A percentile compares a stretch with the other conserved stretches of the same genome.
Conservation (phyloP, 352 stramenopile genomes). For the Globisporangium canariense region DNA sequence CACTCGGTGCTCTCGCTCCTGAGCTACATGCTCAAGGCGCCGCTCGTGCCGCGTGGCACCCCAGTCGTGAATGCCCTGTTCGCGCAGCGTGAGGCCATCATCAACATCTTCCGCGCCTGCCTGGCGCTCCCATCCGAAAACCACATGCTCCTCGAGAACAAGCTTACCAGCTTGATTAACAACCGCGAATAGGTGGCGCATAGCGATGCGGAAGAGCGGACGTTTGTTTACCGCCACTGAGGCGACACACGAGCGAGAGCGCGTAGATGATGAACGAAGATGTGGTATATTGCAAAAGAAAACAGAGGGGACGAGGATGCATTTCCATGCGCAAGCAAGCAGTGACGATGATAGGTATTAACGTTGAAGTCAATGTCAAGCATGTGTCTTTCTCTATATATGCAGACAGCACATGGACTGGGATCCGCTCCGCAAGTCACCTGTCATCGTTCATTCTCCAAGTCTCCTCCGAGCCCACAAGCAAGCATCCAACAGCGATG, state of each 20-base stretch:
- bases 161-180: conserved; percentile 80
- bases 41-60: conserved; percentile 96
- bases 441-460: no score
- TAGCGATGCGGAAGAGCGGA: neutral
- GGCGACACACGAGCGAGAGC: neutral
- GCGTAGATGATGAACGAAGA: conserved; percentile 1
- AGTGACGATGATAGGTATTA: neutral
- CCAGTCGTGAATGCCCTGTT: conserved; percentile 99
- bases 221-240: neutral
- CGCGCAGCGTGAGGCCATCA: conserved; percentile 96
- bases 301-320: neutral
- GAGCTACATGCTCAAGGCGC: conserved; percentile 99
- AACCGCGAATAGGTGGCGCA: conserved; percentile 39
- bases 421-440: no score
- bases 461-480: no score
- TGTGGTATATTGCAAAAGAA: conserved; percentile 8
- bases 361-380: conserved; percentile 5
- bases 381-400: neutral
- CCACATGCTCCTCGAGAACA: conserved; percentile 98
- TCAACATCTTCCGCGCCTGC: conserved; percentile 98
- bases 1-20: conserved; percentile 97
- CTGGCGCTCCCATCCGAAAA: conserved; percentile 96
- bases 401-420: no score
- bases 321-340: neutral
- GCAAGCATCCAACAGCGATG: no score